phyloP scores from a whole-genome alignment of 2,329 filamentous ascomycete genomes.

The Cladosporium velox region DNA sequence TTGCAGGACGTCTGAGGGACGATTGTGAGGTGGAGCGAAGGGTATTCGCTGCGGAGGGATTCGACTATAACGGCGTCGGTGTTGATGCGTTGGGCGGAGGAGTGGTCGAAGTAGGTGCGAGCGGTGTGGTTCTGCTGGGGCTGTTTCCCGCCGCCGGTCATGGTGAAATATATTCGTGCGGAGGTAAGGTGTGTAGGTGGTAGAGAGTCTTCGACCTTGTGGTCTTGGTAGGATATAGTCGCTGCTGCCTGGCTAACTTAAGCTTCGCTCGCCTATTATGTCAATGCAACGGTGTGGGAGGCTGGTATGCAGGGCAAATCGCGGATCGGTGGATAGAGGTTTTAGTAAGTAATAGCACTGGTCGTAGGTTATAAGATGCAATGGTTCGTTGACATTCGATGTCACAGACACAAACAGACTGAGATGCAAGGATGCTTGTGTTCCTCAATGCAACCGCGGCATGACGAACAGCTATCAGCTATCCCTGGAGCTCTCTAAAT shows the following conservation, averaged over 20 bases:
- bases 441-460: neutral
- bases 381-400: neutral
- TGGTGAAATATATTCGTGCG: conserved; percentile 14
- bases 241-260: neutral
- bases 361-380: neutral
- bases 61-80: conserved; percentile 48
- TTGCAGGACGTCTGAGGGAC: conserved; percentile 39
- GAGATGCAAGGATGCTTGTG: too few species aligned
- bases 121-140: conserved; percentile 38
- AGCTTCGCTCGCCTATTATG: neutral
- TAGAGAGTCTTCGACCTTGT: neutral
- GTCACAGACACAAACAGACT: too few species aligned
- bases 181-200: neutral
- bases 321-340: too few species aligned
- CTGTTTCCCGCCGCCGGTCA: conserved; percentile 24
- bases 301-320: neutral
- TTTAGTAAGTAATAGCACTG: too few species aligned
- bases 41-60: conserved; percentile 49
- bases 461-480: neutral
- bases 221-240: neutral
- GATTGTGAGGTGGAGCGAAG: conserved; percentile 47
- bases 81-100: conserved; percentile 45
- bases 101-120: conserved; percentile 47
- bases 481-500: neutral
- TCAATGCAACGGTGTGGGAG: neutral